Base-by-base conservation (phyloP, 2,329 filamentous ascomycete species). In the Beauveria rudraprayagi region DNA sequence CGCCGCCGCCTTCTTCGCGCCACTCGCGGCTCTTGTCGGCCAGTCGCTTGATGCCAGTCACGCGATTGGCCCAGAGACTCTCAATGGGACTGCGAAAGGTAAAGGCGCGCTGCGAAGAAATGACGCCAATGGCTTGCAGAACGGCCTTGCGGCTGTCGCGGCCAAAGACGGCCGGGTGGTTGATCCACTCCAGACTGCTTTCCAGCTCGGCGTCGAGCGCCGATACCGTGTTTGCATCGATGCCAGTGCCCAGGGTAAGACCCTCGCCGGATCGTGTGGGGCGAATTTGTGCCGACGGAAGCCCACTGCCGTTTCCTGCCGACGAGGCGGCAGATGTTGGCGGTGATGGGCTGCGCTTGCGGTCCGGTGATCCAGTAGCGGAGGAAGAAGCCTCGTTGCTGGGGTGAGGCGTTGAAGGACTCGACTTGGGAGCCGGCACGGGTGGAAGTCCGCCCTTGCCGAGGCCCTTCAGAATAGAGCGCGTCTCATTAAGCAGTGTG, bases 71-170 rank as follows among this genome's bases (percentile, higher is more conserved):
- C 92, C 93, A 97, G 34, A 97, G 82, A 37, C 86, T 85, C 77
- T 99, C 94, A 6, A 93, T 89, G 0, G 91, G 86, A 2, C 92
- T 94, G 56, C 93, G 86, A 82, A 93, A 97, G 0, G 94, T 97
- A 71, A 93, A 96, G 11, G 89, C 92, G 52, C 94, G 84, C 75
- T 99, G 94, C 7, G 90, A 95, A 70, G 90, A 94, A 67, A 99
- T 97, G 64, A 97, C 92, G 7, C 94, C 93, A 66, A 99, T 97
- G 17, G 92, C 91, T 73, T 99, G 94, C 26, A 99, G 80, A 2
- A 99, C 92, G 5, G 93, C 91, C 78, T 99, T 99, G 69, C 94
- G 87, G 62, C 90, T 94, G 72, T 99, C 94, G 43, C 94, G 86
- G 9, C 90, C 88, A 71, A 99, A 99, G 2, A 97, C 91, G 2